A percentile compares a stretch with the other conserved stretches of the same genome.
phyloP scores from a whole-genome alignment of 768 basidiomycete species.

The Cyathus striatus region DNA sequence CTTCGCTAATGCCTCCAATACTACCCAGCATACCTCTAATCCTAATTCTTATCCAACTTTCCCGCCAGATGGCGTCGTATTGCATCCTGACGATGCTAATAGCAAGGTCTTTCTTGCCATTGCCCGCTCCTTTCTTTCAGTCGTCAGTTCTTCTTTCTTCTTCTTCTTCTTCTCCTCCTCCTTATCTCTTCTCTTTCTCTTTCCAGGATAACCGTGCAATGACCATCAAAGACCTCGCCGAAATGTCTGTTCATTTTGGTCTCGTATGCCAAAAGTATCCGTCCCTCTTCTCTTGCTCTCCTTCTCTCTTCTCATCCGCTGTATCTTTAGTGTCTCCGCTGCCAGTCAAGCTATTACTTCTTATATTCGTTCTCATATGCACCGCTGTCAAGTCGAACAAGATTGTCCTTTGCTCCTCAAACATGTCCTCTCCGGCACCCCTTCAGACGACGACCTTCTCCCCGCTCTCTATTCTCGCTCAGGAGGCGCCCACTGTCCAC shows the following conservation, averaged over 20 bases:
- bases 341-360: conserved; percentile 80
- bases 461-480: conserved; percentile 65
- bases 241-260: conserved; percentile 59
- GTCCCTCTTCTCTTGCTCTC: conserved; percentile 10
- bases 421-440: conserved; percentile 68
- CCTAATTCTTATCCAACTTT: conserved; percentile 32
- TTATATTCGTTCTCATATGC: conserved; percentile 71
- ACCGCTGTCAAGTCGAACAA: conserved; percentile 65
- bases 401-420: conserved; percentile 72
- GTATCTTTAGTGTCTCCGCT: conserved; percentile 71
- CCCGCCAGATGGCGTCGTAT: conserved; percentile 57
- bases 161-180: conserved; percentile 9
- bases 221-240: conserved; percentile 83
- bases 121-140: conserved; percentile 66
- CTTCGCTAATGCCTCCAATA: conserved; percentile 8
- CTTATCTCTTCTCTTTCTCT: conserved; percentile 10
- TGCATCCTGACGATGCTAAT: conserved; percentile 70
- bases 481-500: conserved; percentile 55
- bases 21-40: conserved; percentile 1
- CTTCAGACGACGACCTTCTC: conserved; percentile 68
- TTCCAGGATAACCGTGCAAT: conserved; percentile 73
- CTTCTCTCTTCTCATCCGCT: conserved; percentile 23
- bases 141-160: conserved; percentile 40
- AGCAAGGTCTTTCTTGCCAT: conserved; percentile 73
- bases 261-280: conserved; percentile 71